phyloP scores from a whole-genome alignment of 768 basidiomycete species.

The Asterophora parasitica region DNA sequence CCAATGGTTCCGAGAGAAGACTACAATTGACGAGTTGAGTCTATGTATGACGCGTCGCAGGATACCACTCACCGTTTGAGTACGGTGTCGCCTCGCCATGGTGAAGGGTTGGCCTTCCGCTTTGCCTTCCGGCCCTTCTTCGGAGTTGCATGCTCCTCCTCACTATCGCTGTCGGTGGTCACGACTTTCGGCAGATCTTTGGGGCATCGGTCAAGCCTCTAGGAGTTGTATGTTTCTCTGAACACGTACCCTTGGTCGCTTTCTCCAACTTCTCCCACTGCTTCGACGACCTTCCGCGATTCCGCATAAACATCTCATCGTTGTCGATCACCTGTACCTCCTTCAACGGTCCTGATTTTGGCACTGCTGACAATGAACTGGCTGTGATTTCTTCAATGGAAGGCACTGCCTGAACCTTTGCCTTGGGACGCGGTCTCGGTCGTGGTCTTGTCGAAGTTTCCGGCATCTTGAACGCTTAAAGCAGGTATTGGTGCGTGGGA shows the following conservation, averaged over 20 bases:
- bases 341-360: constrained; percentile 7
- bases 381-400: constrained; percentile 11
- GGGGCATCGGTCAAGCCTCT: neutral
- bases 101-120: constrained; percentile 29
- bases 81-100: constrained; percentile 39
- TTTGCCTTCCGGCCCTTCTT: constrained; percentile 32
- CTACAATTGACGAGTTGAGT: constrained; percentile 19
- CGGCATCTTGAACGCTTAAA: constrained; percentile 24
- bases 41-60: constrained; percentile 2
- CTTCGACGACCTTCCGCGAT: constrained; percentile 48
- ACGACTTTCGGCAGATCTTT: constrained; percentile 7
- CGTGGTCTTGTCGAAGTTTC: constrained; percentile 44
- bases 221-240: neutral
- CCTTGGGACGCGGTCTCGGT: constrained; percentile 45
- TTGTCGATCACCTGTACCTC: constrained; percentile 41
- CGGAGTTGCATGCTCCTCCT: constrained; percentile 28
- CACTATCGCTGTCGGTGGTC: constrained; percentile 19
- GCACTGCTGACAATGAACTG: constrained; percentile 15
- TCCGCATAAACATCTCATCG: constrained; percentile 69
- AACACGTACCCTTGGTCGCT: constrained; percentile 48
- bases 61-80: constrained; percentile 35
- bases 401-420: constrained; percentile 27
- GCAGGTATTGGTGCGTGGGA: constrained; percentile 36
- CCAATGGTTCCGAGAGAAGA: constrained; percentile 34
- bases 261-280: constrained; percentile 59